Percentiles rank a stretch among this genome's conserved stretches.
phyloP scores from a whole-genome alignment of 164 flowering plant species.

The Vitis riparia region DNA sequence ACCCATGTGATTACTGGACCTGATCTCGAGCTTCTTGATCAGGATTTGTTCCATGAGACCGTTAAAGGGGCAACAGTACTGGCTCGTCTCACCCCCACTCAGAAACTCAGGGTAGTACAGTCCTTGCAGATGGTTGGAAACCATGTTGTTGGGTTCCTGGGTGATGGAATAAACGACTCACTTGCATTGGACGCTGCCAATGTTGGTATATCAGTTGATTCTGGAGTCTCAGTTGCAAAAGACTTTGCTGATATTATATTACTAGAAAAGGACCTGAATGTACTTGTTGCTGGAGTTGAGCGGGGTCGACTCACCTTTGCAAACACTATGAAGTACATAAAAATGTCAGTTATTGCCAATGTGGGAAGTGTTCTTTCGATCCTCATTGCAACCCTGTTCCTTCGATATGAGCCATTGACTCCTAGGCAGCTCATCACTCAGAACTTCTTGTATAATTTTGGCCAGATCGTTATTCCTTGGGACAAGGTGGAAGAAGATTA shows the following conservation, averaged over 20 bases:
- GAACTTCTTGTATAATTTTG: conserved; percentile 58
- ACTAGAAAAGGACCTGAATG: conserved; percentile 78
- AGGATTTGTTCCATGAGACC: conserved; percentile 58
- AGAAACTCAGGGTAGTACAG: conserved; percentile 71
- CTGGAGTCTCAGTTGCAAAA: conserved; percentile 72
- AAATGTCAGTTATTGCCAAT: conserved; percentile 62
- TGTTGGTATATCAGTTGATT: conserved; percentile 76
- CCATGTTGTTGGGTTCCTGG: conserved; percentile 74
- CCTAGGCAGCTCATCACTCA: conserved; percentile 71
- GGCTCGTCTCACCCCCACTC: conserved; percentile 78
- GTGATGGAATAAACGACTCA: conserved; percentile 78
- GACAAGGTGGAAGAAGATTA: conserved; percentile 73
- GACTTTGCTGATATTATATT: conserved; percentile 74
- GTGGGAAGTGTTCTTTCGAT: conserved; percentile 61
- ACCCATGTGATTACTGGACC: conserved; percentile 70
- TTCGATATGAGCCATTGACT: conserved; percentile 60
- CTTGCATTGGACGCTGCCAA: conserved; percentile 74
- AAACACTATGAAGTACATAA: conserved; percentile 80
- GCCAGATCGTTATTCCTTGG: conserved; percentile 81
- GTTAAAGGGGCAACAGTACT: conserved; percentile 65
- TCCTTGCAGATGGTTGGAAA: conserved; percentile 58
- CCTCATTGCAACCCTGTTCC: conserved; percentile 44
- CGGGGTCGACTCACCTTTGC: conserved; percentile 62
- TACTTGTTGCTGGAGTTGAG: conserved; percentile 69
- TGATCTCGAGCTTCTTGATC: conserved; percentile 60